Conservation (phyloP, 805 yeast species). For the Kregervanrija delftensis region DNA sequence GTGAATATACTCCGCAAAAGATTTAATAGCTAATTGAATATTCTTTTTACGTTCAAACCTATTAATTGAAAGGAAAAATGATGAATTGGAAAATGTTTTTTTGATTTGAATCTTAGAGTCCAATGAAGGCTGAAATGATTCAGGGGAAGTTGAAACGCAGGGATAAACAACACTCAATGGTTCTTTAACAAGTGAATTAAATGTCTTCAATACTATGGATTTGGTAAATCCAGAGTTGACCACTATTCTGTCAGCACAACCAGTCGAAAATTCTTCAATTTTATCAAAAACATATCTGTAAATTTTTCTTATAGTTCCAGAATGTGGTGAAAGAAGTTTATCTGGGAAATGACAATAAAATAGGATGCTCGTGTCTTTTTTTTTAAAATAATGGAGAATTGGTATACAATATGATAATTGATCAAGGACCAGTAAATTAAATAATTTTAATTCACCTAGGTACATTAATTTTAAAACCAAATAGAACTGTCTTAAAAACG, state of each 20-base stretch:
- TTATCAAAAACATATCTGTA: conserved; percentile 80
- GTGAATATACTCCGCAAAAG: conserved; percentile 45
- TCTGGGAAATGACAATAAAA: conserved; percentile 98
- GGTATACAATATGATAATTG: conserved; percentile 86
- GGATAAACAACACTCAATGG: conserved; percentile 64
- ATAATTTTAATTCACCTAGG: conserved; percentile 39
- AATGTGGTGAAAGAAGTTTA: conserved; percentile 59
- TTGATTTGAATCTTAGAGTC: conserved; percentile 28
- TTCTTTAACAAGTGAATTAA: conserved; percentile 31
- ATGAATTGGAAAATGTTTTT: conserved; percentile 28
- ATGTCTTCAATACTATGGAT: conserved; percentile 58
- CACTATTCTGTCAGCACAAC: conserved; percentile 67
- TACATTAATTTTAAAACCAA: conserved; percentile 42
- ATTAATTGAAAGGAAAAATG: conserved; percentile 67
- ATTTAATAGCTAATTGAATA: conserved; percentile 65
- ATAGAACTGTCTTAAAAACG: conserved; percentile 75
- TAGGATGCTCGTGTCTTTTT: conserved; percentile 42
- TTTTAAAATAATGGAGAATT: conserved; percentile 42
- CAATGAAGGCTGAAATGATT: conserved; percentile 3
- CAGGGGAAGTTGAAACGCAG: conserved; percentile 52
- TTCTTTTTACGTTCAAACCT: conserved; percentile 86
- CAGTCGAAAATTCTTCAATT: conserved; percentile 77
- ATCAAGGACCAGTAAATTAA: conserved; percentile 78
- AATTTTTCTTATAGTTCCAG: conserved; percentile 45
- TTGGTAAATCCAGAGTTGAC: conserved; percentile 88